These are phyloP conservation scores for Citrullus mucosospermus DNA, from an alignment of 306 rosid genomes.

Conservation along the genomic window DNA sequence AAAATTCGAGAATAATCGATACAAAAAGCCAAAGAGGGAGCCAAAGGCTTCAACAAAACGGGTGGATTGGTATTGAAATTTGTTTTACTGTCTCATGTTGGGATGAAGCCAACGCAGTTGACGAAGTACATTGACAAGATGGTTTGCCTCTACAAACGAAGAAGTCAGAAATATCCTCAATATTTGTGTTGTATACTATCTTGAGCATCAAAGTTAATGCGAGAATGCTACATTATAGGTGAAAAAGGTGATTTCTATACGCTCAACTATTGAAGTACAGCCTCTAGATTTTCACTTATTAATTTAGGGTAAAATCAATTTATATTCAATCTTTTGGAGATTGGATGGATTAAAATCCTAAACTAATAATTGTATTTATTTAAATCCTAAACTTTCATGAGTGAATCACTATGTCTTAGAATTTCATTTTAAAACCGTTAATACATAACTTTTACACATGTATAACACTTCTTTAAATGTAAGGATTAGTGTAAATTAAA, in stretches of 20 bases:
- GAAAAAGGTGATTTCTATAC: background rate
- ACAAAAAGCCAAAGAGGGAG: constrained; percentile 63
- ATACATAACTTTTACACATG: too few relatives aligned
- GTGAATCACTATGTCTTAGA: too few relatives aligned
- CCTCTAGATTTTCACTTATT: background rate
- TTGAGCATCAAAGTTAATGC: background rate
- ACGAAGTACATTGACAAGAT: background rate
- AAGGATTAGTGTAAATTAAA: too few relatives aligned
- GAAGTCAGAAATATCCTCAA: background rate
- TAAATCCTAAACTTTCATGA: too few relatives aligned
- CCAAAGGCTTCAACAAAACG: constrained; percentile 52
- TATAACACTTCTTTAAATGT: too few relatives aligned
- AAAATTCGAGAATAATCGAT: constrained; percentile 70
- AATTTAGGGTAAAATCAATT: too few relatives aligned
- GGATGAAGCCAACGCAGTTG: background rate
- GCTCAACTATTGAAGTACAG: background rate
- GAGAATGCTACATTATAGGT: background rate
- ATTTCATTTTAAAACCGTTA: too few relatives aligned
- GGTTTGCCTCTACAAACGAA: background rate
- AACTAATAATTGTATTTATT: too few relatives aligned
- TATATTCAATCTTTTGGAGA: too few relatives aligned
- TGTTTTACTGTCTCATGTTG: background rate
- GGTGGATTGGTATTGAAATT: constrained; percentile 64
- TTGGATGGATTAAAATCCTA: too few relatives aligned
- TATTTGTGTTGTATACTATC: background rate